Evolutionary conservation across 805 yeast species (phyloP).

Genomic region (Metahyphopichia silvanorum): DNA sequence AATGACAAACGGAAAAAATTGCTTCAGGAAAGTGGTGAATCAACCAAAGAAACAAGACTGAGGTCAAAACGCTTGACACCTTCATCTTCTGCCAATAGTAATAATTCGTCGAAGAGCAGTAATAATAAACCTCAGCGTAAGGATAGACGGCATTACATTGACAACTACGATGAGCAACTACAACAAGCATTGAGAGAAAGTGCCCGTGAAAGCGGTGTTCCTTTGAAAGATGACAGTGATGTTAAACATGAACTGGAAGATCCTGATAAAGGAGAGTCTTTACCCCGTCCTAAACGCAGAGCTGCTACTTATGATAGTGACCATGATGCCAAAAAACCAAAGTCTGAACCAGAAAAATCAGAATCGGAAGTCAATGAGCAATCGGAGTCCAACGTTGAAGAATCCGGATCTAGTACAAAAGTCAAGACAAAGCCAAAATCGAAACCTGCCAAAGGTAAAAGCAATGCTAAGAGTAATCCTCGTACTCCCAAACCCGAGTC

Average conservation of each 20-base stretch:
- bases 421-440: slow-evolving; percentile 10
- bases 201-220: slow-evolving; percentile 45
- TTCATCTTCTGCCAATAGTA: not conserved
- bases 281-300: slow-evolving; percentile 1
- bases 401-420: slow-evolving; percentile 3
- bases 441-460: slow-evolving; percentile 8
- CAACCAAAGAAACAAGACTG: slow-evolving; percentile 10
- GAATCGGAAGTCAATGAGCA: slow-evolving; percentile 4
- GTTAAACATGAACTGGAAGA: slow-evolving; percentile 6
- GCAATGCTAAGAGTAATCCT: slow-evolving; percentile 1
- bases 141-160: slow-evolving; percentile 33
- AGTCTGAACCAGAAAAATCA: slow-evolving; percentile 17
- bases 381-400: slow-evolving; percentile 15
- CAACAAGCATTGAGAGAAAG: slow-evolving; percentile 55
- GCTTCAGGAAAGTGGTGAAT: slow-evolving; percentile 11
- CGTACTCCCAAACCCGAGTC: slow-evolving; percentile 17
- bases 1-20: slow-evolving; percentile 40
- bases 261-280: slow-evolving; percentile 10
- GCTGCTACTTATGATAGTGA: slow-evolving; percentile 1
- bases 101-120: not conserved
- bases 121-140: slow-evolving; percentile 17
- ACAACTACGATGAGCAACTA: slow-evolving; percentile 37
- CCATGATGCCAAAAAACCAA: slow-evolving; percentile 15
- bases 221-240: slow-evolving; percentile 4
- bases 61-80: slow-evolving; percentile 4